These are phyloP conservation scores for Poronia punctata DNA, from an alignment of 495 filamentous ascomycete genomes.

Conservation along the genomic window DNA sequence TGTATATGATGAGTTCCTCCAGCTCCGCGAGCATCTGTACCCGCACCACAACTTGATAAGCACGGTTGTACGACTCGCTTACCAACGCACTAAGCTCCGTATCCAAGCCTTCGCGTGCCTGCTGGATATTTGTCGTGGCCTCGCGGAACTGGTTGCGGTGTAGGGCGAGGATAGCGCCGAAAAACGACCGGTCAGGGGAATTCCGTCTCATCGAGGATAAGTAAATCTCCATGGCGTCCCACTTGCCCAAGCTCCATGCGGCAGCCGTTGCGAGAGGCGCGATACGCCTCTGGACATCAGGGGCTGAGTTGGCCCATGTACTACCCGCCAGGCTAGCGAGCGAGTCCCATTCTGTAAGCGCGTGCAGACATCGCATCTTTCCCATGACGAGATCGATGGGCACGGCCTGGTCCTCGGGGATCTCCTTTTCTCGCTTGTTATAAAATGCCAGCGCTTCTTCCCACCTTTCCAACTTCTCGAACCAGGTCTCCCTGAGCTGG, in stretches of 20 bases:
- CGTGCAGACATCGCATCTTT: slow-evolving; percentile 98
- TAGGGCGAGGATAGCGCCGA: slow-evolving; percentile 87
- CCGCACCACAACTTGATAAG: slow-evolving; percentile 90
- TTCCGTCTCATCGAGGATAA: slow-evolving; percentile 86
- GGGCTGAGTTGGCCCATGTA: slow-evolving; percentile 80
- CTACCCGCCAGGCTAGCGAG: slow-evolving; percentile 82
- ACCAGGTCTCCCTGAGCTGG: slow-evolving; percentile 89
- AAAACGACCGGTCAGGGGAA: slow-evolving; percentile 93
- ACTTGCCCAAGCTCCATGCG: slow-evolving; percentile 95
- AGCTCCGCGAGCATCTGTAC: slow-evolving; percentile 98
- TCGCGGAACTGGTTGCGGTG: slow-evolving; percentile 93
- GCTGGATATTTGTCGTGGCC: slow-evolving; percentile 75
- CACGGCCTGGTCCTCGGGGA: slow-evolving; percentile 48
- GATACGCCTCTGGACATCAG: slow-evolving; percentile 79
- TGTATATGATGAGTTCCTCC: slow-evolving; percentile 96
- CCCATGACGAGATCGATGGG: slow-evolving; percentile 95
- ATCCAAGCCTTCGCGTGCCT: slow-evolving; percentile 86
- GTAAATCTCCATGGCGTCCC: slow-evolving; percentile 97
- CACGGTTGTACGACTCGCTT: slow-evolving; percentile 92
- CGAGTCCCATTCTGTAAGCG: slow-evolving; percentile 93
- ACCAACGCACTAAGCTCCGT: slow-evolving; percentile 91
- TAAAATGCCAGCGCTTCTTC: slow-evolving; percentile 95
- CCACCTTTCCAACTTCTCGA: slow-evolving; percentile 96
- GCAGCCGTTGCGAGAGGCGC: slow-evolving; percentile 90
- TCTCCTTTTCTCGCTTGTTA: slow-evolving; percentile 65